These are phyloP conservation scores for Neurospora intermedia DNA, from an alignment of 495 filamentous ascomycete species.

Conservation along the genomic window DNA sequence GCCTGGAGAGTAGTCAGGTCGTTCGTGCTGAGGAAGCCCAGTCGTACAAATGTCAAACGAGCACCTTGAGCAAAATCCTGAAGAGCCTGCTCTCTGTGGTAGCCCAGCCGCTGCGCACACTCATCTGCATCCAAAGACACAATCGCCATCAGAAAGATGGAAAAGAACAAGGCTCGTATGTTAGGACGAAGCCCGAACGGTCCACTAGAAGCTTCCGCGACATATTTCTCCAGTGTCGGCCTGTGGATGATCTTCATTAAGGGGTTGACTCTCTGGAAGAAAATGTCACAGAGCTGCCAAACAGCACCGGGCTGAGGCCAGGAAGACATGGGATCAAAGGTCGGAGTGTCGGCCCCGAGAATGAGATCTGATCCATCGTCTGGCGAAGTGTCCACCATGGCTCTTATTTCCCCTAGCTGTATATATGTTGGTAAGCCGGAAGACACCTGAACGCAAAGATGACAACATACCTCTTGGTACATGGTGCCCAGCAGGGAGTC, in stretches of 20 bases:
- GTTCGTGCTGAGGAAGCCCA: conserved; percentile 40
- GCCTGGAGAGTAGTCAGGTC: conserved; percentile 45
- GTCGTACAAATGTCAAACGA: conserved; percentile 36
- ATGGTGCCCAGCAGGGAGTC: conserved; percentile 33
- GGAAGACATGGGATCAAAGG: conserved; percentile 28
- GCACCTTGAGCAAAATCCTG: conserved; percentile 31
- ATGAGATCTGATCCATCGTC: conserved; percentile 33
- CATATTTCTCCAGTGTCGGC: conserved; percentile 46
- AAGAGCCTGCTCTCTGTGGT: conserved; percentile 29
- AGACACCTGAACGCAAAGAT: neutral
- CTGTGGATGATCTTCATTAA: conserved; percentile 61
- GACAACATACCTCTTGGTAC: conserved; percentile 31
- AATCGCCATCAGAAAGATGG: conserved; percentile 42
- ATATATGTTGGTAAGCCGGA: neutral
- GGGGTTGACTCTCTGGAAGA: conserved; percentile 56
- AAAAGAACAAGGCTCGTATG: conserved; percentile 40
- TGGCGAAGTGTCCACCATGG: conserved; percentile 32
- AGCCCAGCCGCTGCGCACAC: conserved; percentile 37
- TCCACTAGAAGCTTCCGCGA: conserved; percentile 32
- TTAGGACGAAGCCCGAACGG: conserved; percentile 34
- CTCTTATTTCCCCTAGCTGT: conserved; percentile 36
- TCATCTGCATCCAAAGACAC: conserved; percentile 38
- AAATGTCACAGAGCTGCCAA: conserved; percentile 60
- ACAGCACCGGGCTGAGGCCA: conserved; percentile 57
- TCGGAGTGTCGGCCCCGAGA: conserved; percentile 17